Percentiles rank a stretch among this genome's conserved stretches.
Evolutionary conservation across 1,284 basidiomycete species (phyloP).

Genomic region (Puccinia hordei): DNA sequence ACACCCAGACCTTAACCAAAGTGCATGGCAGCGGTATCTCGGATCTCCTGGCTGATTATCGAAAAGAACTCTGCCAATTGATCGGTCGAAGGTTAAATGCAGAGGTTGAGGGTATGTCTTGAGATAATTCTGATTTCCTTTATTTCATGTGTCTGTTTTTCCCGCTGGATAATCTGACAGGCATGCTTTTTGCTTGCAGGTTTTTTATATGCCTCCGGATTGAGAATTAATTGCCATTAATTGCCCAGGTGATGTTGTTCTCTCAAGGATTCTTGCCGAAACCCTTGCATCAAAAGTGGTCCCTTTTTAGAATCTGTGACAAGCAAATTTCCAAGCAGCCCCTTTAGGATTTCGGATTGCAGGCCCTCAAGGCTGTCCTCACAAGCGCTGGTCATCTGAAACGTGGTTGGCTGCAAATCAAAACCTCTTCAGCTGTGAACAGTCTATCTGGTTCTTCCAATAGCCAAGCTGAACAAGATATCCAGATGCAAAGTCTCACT

Average conservation of each 20-base stretch:
- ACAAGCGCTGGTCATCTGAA: slow-evolving; percentile 97
- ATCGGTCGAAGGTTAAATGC: no score
- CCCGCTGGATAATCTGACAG: slow-evolving; percentile 92
- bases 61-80: no score
- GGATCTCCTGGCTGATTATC: no score
- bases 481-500: slow-evolving; percentile 97
- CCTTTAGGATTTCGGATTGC: slow-evolving; percentile 98
- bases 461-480: slow-evolving; percentile 82
- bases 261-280: slow-evolving; percentile 98
- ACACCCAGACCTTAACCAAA: no score
- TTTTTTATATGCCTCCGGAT: no score
- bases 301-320: slow-evolving; percentile 96
- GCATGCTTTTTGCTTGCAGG: slow-evolving; percentile 99
- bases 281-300: slow-evolving; percentile 94
- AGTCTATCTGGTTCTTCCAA: slow-evolving; percentile 67
- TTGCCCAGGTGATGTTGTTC: slow-evolving; percentile 98
- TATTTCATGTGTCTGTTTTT: no score
- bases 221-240: slow-evolving; percentile 95
- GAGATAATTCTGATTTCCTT: no score
- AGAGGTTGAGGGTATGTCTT: no score
- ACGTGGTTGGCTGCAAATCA: slow-evolving; percentile 73
- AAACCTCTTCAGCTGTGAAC: slow-evolving; percentile 60
- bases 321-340: slow-evolving; percentile 96
- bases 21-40: no score
- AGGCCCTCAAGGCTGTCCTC: slow-evolving; percentile 94